Conservation (phyloP, 139 green algal genomes). For the Picochlorum costavermella region DNA sequence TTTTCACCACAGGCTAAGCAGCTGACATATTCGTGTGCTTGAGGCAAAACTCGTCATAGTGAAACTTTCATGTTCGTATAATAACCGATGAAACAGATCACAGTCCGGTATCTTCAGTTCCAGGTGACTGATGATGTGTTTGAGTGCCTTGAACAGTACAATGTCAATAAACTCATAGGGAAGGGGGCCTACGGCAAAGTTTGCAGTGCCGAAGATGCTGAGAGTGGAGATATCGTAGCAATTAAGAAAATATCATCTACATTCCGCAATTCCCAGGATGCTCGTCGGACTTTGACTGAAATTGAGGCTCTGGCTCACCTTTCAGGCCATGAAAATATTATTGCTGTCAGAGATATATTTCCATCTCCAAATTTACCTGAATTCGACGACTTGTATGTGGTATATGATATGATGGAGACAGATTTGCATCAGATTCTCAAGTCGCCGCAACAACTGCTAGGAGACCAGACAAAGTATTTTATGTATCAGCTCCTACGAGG, state of each 20-base stretch:
- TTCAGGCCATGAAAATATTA: slow-evolving; percentile 72
- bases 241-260: slow-evolving; percentile 89
- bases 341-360: slow-evolving; percentile 64
- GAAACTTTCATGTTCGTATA: background rate
- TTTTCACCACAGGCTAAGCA: too few relatives aligned
- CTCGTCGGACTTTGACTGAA: slow-evolving; percentile 84
- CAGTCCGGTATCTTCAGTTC: slow-evolving; percentile 24
- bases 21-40: background rate
- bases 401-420: slow-evolving; percentile 95
- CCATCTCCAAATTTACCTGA: slow-evolving; percentile 19
- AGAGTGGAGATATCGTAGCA: slow-evolving; percentile 72
- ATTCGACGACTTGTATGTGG: slow-evolving; percentile 16
- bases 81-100: slow-evolving; percentile 13
- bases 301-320: slow-evolving; percentile 87
- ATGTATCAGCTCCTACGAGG: slow-evolving; percentile 83
- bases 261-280: slow-evolving; percentile 91
- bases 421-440: slow-evolving; percentile 99
- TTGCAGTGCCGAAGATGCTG: slow-evolving; percentile 74
- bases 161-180: slow-evolving; percentile 56
- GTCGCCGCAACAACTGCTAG: slow-evolving; percentile 79
- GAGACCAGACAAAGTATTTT: slow-evolving; percentile 97
- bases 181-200: slow-evolving; percentile 97
- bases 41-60: background rate
- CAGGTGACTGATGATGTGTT: slow-evolving; percentile 16
- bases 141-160: slow-evolving; percentile 17